Conservation (phyloP, 495 filamentous ascomycete genomes). For the Tuber melanosporum region DNA sequence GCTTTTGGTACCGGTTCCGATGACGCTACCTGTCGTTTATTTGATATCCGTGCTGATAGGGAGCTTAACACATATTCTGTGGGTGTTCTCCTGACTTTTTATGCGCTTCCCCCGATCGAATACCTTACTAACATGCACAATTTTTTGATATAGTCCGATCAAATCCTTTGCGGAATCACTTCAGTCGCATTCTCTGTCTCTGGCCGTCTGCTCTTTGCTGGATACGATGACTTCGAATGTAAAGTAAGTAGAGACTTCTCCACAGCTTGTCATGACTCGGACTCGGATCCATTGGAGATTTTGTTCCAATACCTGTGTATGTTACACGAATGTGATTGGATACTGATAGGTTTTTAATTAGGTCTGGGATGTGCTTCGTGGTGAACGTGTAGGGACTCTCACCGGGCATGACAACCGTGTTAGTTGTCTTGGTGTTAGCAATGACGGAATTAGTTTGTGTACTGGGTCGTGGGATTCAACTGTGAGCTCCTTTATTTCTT, state of each 20-base stretch:
- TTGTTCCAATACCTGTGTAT: neutral
- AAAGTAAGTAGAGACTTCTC: constrained; percentile 60
- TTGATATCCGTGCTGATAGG: constrained; percentile 93
- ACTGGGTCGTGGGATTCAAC: constrained; percentile 99
- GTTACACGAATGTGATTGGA: constrained; percentile 24
- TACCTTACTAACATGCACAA: neutral
- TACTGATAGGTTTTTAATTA: constrained; percentile 43
- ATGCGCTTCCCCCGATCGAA: constrained; percentile 13
- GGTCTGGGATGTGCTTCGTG: constrained; percentile 97
- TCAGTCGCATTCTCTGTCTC: constrained; percentile 98
- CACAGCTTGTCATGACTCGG: neutral
- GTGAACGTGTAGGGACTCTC: constrained; percentile 91
- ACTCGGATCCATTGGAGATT: neutral
- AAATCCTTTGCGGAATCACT: constrained; percentile 95
- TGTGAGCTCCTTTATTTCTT: constrained; percentile 54
- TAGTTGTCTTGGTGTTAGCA: constrained; percentile 95
- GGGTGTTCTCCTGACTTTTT: constrained; percentile 43
- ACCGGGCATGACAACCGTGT: constrained; percentile 98
- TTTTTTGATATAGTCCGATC: constrained; percentile 67
- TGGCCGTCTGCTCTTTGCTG: constrained; percentile 88
- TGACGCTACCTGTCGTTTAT: constrained; percentile 93
- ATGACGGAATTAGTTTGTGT: constrained; percentile 97
- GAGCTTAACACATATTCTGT: constrained; percentile 96
- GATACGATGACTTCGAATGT: constrained; percentile 99
- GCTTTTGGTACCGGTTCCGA: constrained; percentile 98